Evolutionary conservation across 345 rosid species (phyloP).

Genomic region (Murraya koenigii): DNA sequence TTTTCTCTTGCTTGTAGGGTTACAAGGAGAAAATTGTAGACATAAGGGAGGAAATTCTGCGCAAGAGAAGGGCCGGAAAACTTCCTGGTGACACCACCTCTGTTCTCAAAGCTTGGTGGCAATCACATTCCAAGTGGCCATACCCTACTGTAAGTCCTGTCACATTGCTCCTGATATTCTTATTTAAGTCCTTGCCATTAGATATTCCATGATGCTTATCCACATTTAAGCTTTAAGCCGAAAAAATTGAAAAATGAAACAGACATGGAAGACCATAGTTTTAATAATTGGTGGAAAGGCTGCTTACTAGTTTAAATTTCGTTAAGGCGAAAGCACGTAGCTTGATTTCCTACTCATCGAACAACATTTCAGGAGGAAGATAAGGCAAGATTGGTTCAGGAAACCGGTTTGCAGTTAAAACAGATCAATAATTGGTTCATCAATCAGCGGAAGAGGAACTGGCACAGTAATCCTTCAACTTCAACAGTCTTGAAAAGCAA

Average conservation of each 20-base stretch:
- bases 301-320: not conserved
- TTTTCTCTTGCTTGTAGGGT: constrained; percentile 45
- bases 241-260: too few relatives aligned
- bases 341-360: not conserved
- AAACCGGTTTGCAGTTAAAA: constrained; percentile 93
- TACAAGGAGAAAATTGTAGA: constrained; percentile 95
- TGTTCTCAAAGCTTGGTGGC: constrained; percentile 95
- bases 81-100: constrained; percentile 98
- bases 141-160: constrained; percentile 83
- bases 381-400: constrained; percentile 91
- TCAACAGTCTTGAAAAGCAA: constrained; percentile 81
- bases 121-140: constrained; percentile 95
- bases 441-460: constrained; percentile 96
- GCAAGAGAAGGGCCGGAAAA: constrained; percentile 98
- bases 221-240: too few relatives aligned
- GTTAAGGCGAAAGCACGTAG: not conserved
- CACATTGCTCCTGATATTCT: not conserved
- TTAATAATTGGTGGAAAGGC: not conserved
- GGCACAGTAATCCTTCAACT: constrained; percentile 93
- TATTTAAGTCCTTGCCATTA: not conserved
- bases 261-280: too few relatives aligned
- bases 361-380: constrained; percentile 80
- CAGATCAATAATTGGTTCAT: constrained; percentile 99
- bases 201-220: not conserved
- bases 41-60: constrained; percentile 92